phyloP scores from a whole-genome alignment of 2,329 filamentous ascomycete species.

The Nothopassalora personata region DNA sequence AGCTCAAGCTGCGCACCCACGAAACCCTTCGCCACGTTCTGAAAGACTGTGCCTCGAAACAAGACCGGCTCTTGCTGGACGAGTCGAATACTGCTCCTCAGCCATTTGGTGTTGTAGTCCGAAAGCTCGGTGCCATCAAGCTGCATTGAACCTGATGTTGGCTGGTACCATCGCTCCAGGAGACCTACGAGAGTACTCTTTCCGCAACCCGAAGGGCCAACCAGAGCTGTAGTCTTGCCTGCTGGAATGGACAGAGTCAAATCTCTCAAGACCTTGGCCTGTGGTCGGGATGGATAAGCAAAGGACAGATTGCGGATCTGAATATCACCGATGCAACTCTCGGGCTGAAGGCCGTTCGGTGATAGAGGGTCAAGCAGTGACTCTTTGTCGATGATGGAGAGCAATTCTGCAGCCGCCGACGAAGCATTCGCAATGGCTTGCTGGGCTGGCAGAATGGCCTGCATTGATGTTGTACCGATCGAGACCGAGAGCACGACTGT shows the following conservation, averaged over 20 bases:
- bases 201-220: slow-evolving; percentile 36
- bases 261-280: slow-evolving; percentile 33
- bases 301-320: slow-evolving; percentile 63
- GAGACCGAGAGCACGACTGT: slow-evolving; percentile 29
- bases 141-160: slow-evolving; percentile 26
- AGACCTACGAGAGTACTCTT: slow-evolving; percentile 36
- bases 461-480: slow-evolving; percentile 37
- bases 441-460: slow-evolving; percentile 38
- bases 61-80: slow-evolving; percentile 36
- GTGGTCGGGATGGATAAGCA: slow-evolving; percentile 55
- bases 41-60: slow-evolving; percentile 33
- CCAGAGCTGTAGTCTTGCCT: slow-evolving; percentile 43
- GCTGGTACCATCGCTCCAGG: slow-evolving; percentile 33
- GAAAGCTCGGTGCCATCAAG: slow-evolving; percentile 30
- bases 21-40: slow-evolving; percentile 36
- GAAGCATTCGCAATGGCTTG: slow-evolving; percentile 40
- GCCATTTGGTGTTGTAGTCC: slow-evolving; percentile 31
- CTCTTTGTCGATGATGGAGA: slow-evolving; percentile 38
- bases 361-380: slow-evolving; percentile 38
- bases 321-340: slow-evolving; percentile 44
- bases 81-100: slow-evolving; percentile 30
- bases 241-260: slow-evolving; percentile 35
- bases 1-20: slow-evolving; percentile 35
- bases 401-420: slow-evolving; percentile 39
- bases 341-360: slow-evolving; percentile 21